phyloP scores from a whole-genome alignment of 495 filamentous ascomycete species.

The Trypethelium eluteriae region DNA sequence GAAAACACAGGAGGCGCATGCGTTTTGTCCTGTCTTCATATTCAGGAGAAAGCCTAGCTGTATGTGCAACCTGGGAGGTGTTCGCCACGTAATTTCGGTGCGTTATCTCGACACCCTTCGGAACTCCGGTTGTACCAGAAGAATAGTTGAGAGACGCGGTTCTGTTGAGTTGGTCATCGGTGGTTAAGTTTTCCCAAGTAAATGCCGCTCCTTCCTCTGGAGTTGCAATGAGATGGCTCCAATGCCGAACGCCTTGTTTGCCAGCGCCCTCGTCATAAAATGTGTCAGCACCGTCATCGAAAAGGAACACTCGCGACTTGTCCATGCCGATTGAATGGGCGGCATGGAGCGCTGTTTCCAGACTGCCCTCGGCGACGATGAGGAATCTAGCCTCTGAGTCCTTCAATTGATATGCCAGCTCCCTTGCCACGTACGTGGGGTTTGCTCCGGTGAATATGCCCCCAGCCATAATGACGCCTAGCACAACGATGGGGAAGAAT shows the following conservation, averaged over 20 bases:
- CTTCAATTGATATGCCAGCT: conserved; percentile 66
- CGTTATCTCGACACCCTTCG: conserved; percentile 76
- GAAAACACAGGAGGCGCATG: conserved; percentile 46
- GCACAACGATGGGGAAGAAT: conserved; percentile 64
- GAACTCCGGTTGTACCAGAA: conserved; percentile 71
- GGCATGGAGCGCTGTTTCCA: conserved; percentile 32
- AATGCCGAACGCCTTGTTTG: conserved; percentile 26
- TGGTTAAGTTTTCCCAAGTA: conserved; percentile 28
- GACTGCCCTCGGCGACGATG: conserved; percentile 28
- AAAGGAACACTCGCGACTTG: conserved; percentile 29
- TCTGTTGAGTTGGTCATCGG: conserved; percentile 23
- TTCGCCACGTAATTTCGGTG: conserved; percentile 69
- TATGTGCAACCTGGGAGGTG: conserved; percentile 45
- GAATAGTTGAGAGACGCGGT: conserved; percentile 56
- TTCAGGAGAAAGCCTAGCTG: conserved; percentile 43
- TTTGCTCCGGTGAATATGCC: conserved; percentile 76
- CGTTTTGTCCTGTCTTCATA: conserved; percentile 31
- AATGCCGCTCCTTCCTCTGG: conserved; percentile 23
- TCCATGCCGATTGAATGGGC: conserved; percentile 25
- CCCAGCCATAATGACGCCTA: conserved; percentile 69
- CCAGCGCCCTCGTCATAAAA: conserved; percentile 25
- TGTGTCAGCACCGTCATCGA: conserved; percentile 32
- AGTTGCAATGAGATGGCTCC: conserved; percentile 31
- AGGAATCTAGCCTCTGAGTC: conserved; percentile 62
- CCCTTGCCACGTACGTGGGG: conserved; percentile 61